Evolutionary conservation across 208 protist genomes (phyloP).

Genomic region (Herpetomonas muscarum): DNA sequence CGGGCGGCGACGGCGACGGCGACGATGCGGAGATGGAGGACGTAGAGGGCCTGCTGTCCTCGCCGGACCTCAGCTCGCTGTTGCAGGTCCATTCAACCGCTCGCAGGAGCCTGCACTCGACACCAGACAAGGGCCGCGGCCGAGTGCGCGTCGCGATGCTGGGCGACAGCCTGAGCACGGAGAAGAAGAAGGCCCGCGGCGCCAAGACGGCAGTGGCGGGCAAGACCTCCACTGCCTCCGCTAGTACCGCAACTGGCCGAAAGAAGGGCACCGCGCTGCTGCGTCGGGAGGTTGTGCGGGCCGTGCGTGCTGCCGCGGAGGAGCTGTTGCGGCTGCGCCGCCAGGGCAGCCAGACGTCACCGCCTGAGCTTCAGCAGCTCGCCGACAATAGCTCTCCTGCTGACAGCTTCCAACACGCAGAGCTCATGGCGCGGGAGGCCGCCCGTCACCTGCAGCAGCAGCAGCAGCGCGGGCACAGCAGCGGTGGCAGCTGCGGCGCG

Average conservation of each 20-base stretch:
- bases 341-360: background rate
- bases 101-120: background rate
- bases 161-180: background rate
- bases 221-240: no score
- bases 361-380: background rate
- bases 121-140: background rate
- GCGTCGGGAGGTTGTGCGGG: constrained; percentile 18
- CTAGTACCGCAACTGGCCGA: background rate
- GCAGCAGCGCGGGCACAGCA: background rate
- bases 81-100: background rate
- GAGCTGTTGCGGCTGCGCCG: constrained; percentile 24
- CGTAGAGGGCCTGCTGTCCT: no score
- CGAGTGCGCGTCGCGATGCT: background rate
- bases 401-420: constrained; percentile 19
- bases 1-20: no score
- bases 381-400: background rate
- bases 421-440: constrained; percentile 18
- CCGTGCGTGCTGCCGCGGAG: constrained; percentile 25
- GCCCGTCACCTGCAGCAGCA: constrained; percentile 4
- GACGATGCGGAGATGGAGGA: no score
- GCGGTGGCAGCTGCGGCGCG: no score
- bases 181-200: no score
- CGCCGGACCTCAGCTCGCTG: background rate
- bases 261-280: constrained; percentile 8
- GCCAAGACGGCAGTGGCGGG: no score